Conservation (phyloP, 2,329 filamentous ascomycete species). For the Ophiostoma ulmi region DNA sequence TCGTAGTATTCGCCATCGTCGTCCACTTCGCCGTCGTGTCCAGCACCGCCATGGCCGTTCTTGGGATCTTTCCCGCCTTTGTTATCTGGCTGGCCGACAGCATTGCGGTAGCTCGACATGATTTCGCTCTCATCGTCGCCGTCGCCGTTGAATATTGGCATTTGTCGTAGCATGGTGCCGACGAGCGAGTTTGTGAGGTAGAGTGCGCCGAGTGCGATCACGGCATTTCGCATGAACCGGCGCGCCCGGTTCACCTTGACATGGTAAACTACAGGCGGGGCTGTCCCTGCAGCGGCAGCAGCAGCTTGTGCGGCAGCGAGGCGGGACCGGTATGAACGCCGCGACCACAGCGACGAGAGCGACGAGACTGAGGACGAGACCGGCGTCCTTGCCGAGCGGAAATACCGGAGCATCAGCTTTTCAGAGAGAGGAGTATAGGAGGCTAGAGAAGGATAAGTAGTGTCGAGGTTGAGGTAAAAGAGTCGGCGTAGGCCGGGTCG, state of each 20-base stretch:
- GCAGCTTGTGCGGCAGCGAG: constrained; percentile 3
- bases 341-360: constrained; percentile 12
- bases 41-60: neutral
- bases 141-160: constrained; percentile 14
- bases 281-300: neutral
- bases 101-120: constrained; percentile 37
- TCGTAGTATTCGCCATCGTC: constrained; percentile 20
- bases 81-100: constrained; percentile 38
- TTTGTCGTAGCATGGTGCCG: neutral
- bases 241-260: constrained; percentile 24
- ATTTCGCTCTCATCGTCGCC: constrained; percentile 25
- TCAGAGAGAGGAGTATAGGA: neutral
- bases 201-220: constrained; percentile 19
- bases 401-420: constrained; percentile 10
- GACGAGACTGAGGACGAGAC: neutral
- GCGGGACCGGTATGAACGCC: neutral
- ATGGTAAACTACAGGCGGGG: constrained; percentile 23
- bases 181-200: constrained; percentile 1
- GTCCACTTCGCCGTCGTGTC: neutral
- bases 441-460: neutral
- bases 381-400: constrained; percentile 12
- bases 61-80: neutral
- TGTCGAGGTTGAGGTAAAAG: neutral
- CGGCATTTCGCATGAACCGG: constrained; percentile 24
- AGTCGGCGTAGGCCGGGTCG: neutral